These are phyloP conservation scores for Funneliformis mosseae DNA, from an alignment of 192 early-diverging fungal species.

Conservation along the genomic window DNA sequence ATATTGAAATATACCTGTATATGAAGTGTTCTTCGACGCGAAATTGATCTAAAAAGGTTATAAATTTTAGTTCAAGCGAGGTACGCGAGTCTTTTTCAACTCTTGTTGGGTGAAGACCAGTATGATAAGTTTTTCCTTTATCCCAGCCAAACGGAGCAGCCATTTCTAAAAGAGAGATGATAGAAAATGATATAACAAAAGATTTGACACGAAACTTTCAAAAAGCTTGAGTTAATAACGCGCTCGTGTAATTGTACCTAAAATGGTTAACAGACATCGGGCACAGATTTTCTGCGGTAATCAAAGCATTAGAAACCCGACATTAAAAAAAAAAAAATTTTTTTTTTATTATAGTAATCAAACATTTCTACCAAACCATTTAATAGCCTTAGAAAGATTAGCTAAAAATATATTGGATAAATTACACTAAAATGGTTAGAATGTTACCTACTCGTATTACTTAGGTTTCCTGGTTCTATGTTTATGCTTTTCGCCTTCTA, in stretches of 20 bases:
- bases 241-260: neutral
- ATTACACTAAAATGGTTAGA: no score
- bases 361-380: no score
- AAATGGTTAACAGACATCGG: neutral
- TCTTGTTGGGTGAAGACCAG: conserved; percentile 67
- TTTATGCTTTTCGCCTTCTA: no score
- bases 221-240: neutral
- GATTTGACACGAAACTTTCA: neutral
- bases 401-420: no score
- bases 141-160: conserved; percentile 79
- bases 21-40: conserved; percentile 81
- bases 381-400: no score
- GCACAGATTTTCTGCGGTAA: no score
- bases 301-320: no score
- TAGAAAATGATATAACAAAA: no score
- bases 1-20: conserved; percentile 61
- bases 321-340: no score
- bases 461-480: no score
- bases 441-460: no score
- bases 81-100: conserved; percentile 54
- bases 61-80: conserved; percentile 67
- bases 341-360: no score
- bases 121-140: conserved; percentile 72
- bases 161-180: neutral
- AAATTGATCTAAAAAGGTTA: conserved; percentile 86